Base-by-base conservation (phyloP, 345 rosid genomes). In the Gossypium ekmanianum region DNA sequence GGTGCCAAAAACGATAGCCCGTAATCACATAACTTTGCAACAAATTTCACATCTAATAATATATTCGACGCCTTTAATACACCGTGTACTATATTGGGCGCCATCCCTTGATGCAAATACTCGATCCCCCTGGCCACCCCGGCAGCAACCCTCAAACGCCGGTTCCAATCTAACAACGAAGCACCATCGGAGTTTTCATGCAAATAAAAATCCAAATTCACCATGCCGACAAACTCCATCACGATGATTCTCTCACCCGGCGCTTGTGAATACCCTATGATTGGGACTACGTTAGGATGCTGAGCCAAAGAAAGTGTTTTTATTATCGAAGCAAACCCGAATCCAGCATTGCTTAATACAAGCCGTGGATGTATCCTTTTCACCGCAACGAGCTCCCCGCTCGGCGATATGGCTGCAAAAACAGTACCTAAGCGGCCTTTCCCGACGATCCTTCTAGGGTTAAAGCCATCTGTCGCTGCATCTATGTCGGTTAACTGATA, bases 221-320 rank as follows among this genome's bases (percentile, higher is more conserved):
- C 80, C 62, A 74, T 79, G 17, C 90, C 83, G 22, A 88, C 72
- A 69, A 87, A 87, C 61, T 89, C 98, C 5, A 79, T 86, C 0
- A 90, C 85, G 3, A 94, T 66, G 59, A 94, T 84, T 62, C 98
- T 86, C 78, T 94, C 97, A 0, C 93, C 97, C 0, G 97, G 97
- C n/a, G 94, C 97, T 64, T 94, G 93, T 0, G 97, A 87, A 57
- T 79, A 83, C 26, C 97, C 98, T 52, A 88, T 4, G 11, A 94
- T 81, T 3, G 92, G 79, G 0, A 90, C 97, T 75, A 90, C 73
- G 73, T 92, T 84, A 0, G 87, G 92, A 63, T 94, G 97, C 1
- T 77, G 85, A 2, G 92, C 88, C 57, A 84, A 81, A 51, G 97
- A 90, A 17, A 94, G 88, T 12, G 89, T 71, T 76, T 85, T 90